These are phyloP conservation scores for Sporobolomyces pararoseus DNA, from an alignment of 768 basidiomycete genomes.

Conservation along the genomic window DNA sequence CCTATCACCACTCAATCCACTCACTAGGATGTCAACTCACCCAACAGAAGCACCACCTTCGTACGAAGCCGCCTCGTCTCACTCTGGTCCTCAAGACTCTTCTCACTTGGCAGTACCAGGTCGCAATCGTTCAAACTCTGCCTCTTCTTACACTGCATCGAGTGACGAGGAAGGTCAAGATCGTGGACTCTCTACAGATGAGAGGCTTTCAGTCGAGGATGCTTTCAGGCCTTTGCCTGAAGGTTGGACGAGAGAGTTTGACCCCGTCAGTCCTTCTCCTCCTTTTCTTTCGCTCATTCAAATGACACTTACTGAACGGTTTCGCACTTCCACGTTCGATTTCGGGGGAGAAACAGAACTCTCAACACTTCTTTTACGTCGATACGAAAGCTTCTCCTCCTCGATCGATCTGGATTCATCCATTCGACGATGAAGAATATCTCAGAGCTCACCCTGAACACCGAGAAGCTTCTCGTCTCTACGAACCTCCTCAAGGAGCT, in stretches of 20 bases:
- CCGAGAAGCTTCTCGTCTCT: constrained; percentile 3
- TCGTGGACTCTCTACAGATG: constrained; percentile 9
- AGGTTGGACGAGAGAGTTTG: constrained; percentile 45
- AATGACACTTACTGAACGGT: too few relatives aligned
- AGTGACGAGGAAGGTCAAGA: constrained; percentile 9
- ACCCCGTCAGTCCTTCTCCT: constrained; percentile 19
- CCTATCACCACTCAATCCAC: not conserved
- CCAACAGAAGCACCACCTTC: constrained; percentile 22
- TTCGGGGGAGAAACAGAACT: not conserved
- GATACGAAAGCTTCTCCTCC: constrained; percentile 43
- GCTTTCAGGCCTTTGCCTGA: constrained; percentile 39
- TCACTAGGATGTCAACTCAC: not conserved
- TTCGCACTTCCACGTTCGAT: too few relatives aligned
- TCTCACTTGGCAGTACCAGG: constrained; percentile 5
- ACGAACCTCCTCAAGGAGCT: not conserved
- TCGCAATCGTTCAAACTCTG: constrained; percentile 10
- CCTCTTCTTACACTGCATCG: not conserved
- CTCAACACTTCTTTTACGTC: constrained; percentile 45
- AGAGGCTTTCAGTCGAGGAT: constrained; percentile 25
- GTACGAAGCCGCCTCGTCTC: not conserved
- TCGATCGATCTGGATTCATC: constrained; percentile 45
- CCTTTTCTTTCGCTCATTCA: not conserved
- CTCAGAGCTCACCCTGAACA: constrained; percentile 6
- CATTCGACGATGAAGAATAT: constrained; percentile 34
- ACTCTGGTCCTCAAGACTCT: not conserved